Base-by-base conservation (phyloP, 345 rosid genomes). In the Moringa oleifera region DNA sequence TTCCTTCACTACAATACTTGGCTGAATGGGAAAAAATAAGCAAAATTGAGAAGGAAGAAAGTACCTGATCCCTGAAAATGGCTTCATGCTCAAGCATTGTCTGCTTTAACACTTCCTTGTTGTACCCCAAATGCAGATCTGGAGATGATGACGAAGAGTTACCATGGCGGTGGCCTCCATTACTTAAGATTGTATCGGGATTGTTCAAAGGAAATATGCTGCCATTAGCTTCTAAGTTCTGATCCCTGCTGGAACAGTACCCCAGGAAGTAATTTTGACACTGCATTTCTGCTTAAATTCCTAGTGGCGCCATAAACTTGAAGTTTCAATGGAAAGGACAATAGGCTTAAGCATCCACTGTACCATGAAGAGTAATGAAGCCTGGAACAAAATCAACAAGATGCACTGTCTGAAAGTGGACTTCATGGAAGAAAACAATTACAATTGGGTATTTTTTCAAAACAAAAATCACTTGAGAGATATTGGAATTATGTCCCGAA, bases 71-170 rank as follows among this genome's bases (percentile, higher is more conserved):
- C 73, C 55, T 76, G 71, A 83, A 83, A 62, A 72, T 70, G 56
- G 83, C 78, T 66, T 85, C 86, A 22, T 85, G 91, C 33, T 71
- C 76, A 53, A 85, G 86, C 74, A 83, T 85, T 68, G 79, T 80
- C 64, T 75, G 81, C 68, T 73, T 77, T 54, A 82, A 6, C 53
- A 60, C 46, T 56, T 68, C 85, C 68, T 79, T 82, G 69, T 59
- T 56, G 55, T 31, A 68, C 25, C 61, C 68, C 55, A 68, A 55
- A 57, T 70, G 72, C 55, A 59, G 68, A 54, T 61, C 70, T 0
- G 64, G 47, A 64, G 58, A 71, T 22, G 68, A 13, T 15, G 58
- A 49, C 22, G 74, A 66, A 53, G 63, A 55, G 45, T 73, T 22
- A 49, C 68, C 80, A 77, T 67, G 72, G 63, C 15, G 41, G 60